phyloP scores from a whole-genome alignment of 2,329 filamentous ascomycete genomes.

The Aspergillus niger region DNA sequence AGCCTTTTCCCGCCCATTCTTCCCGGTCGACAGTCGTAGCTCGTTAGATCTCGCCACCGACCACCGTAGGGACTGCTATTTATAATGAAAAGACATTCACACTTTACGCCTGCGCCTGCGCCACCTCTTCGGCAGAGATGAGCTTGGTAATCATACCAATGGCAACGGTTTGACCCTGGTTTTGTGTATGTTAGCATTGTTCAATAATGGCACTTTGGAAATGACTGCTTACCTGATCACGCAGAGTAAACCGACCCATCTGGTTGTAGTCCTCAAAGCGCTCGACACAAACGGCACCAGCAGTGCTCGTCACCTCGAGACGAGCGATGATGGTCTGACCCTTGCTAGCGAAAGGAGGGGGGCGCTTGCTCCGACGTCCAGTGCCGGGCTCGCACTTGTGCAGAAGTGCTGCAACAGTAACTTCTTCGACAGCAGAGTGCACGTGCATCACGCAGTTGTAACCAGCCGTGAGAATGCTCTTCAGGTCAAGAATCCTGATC shows the following conservation, averaged over 20 bases:
- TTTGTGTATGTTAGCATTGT: constrained; percentile 22
- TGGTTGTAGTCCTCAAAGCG: constrained; percentile 95
- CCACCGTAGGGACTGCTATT: constrained; percentile 3
- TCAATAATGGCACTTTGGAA: constrained; percentile 19
- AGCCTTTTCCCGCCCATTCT: constrained; percentile 24
- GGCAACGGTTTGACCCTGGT: constrained; percentile 94
- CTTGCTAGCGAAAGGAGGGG: constrained; percentile 83
- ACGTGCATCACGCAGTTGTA: constrained; percentile 99
- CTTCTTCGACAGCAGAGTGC: constrained; percentile 95
- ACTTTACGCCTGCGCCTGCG: constrained; percentile 18
- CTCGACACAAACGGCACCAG: constrained; percentile 88
- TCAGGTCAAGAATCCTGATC: constrained; percentile 91
- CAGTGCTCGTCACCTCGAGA: constrained; percentile 81
- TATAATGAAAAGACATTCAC: constrained; percentile 3
- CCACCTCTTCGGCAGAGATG: constrained; percentile 43
- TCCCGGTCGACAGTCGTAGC: constrained; percentile 16
- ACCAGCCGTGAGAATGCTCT: constrained; percentile 88
- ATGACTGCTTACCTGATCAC: constrained; percentile 70
- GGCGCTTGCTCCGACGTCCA: constrained; percentile 85
- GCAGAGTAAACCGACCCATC: constrained; percentile 83
- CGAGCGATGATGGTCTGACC: constrained; percentile 87
- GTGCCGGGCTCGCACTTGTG: constrained; percentile 97
- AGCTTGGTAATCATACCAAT: constrained; percentile 99
- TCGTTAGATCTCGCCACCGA: background rate
- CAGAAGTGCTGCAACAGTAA: constrained; percentile 82